Base-by-base conservation (phyloP, 768 basidiomycete genomes). In the Pleurotus sapidus region DNA sequence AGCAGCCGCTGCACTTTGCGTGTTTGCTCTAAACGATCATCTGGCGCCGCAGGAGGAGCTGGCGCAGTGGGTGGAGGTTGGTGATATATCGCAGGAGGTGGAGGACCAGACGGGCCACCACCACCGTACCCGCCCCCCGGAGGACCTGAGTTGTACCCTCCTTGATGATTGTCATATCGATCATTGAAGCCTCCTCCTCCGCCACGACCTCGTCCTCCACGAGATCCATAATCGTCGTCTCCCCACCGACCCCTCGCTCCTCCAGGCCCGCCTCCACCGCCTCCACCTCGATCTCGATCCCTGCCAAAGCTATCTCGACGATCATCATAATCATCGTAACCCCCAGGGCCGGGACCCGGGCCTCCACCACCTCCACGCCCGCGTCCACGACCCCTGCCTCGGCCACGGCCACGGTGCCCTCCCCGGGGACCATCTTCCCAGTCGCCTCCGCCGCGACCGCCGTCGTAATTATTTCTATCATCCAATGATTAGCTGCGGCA, bases 11-110 rank as follows among this genome's bases (percentile, higher is more conserved):
- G 93, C 7, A 95, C 91, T 70, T 83, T 89, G 56, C 87, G 83
- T 6, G 93, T 92, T 77, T 94, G 90, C 65, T 95, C 93, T 17
- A 95, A 75, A 11, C 93, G 88, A 49, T 94, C 91, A 57, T 94
- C 91, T 9, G 74, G 69, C 40, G 78, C 70, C n/a, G 59, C 59
- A 8, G 56, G 63, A 58, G 57, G 56, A 58, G 63, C 56, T 49
- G 60, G 60, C 25, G 60, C 56, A 11, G 8, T 34, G 11, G 64
- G 63, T 48, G 74, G 67, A 15, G 61, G 67, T 30, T 63, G 73
- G 57, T 63, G 61, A 47, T 68, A 70, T 34, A 34, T 34, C 30
- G 30, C 30, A 27, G 66, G 63, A 20, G 59, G 47, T 11, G 60
- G 43, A 9, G 63, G 59, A 17, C 59, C 59, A 23, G 40, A 34